phyloP scores from a whole-genome alignment of 257 asterid species.

The Buddleja alternifolia region DNA sequence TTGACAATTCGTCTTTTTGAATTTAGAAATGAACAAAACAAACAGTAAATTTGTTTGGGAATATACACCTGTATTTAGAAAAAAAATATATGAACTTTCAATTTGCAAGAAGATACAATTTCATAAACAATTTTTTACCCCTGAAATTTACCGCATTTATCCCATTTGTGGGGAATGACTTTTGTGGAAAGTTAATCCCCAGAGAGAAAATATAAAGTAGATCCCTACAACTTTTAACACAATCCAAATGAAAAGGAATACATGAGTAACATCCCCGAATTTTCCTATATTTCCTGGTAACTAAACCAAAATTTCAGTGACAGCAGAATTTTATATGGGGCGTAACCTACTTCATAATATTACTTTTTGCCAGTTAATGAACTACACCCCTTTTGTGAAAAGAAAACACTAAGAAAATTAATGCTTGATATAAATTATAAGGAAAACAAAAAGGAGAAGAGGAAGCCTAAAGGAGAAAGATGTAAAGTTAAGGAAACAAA shows the following conservation, averaged over 20 bases:
- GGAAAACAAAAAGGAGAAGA: not conserved
- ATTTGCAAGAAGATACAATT: not conserved
- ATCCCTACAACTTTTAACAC: not conserved
- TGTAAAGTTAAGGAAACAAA: conserved; percentile 13
- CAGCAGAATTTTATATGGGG: conserved; percentile 16
- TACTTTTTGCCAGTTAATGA: not conserved
- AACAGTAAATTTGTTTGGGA: not conserved
- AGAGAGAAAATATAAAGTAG: not conserved
- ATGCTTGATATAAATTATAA: not conserved
- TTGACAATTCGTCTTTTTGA: conserved; percentile 2
- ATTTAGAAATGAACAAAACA: not conserved
- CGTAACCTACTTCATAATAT: not conserved
- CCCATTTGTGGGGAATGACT: too few species aligned
- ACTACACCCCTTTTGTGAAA: not conserved
- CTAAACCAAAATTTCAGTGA: conserved; percentile 21
- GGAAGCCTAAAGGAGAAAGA: not conserved
- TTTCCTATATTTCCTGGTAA: conserved; percentile 10
- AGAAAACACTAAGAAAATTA: not conserved
- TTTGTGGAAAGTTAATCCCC: not conserved
- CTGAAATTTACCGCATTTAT: too few species aligned
- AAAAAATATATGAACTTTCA: not conserved
- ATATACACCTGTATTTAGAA: not conserved
- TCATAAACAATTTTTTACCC: too few species aligned
- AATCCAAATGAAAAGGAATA: conserved; percentile 10
- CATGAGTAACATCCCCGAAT: not conserved